Base-by-base conservation (phyloP, 129 eudicot genomes). In the Silybum marianum region DNA sequence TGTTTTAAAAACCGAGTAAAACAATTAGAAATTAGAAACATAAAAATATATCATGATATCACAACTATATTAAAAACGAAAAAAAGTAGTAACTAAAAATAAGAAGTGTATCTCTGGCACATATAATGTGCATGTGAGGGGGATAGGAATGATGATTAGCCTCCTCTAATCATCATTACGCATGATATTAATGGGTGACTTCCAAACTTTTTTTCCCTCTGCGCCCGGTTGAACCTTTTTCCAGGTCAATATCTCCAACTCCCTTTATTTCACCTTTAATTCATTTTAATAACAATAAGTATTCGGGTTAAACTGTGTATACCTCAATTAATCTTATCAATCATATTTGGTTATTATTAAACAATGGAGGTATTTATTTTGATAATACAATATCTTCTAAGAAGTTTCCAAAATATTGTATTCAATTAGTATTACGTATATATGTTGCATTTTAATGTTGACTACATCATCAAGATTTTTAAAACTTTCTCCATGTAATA, bases 121-220 rank as follows among this genome's bases (percentile, higher is more conserved):
- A 21, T 71, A 71, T 71, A 39, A 72, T 72, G 32, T 72, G 76
- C 76, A 72, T 72, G 76, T 72, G 76, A 38, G 30, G 76, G 26
- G 39, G 58, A 72, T 72, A 3, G 76, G 75, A 21, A 21, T 72
- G 58, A 72, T 72, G 76, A 72, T 39, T 39, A 72, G 19, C 76
- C 58, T 38, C 60, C 76, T 8, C 76, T 72, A 3, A 21, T 72
- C 9, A 72, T 72, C 58, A 72, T 72, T 72, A 72, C 76, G 76
- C 76, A 72, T 72, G 76, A 72, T 38, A 72, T 39, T 46, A 22
- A 63, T 21, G 21, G 42, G 18, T 39, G n/a, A 36, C 39, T 23
- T n/a, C 60, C 23, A 54, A 58, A n/a, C 65, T 10, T 13, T 8
- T 39, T 39, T 39, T 10, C 62, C n/a, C 21, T 51, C 21, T 51